Conservation (phyloP, 768 basidiomycete species). For the Lyophyllum shimeji region DNA sequence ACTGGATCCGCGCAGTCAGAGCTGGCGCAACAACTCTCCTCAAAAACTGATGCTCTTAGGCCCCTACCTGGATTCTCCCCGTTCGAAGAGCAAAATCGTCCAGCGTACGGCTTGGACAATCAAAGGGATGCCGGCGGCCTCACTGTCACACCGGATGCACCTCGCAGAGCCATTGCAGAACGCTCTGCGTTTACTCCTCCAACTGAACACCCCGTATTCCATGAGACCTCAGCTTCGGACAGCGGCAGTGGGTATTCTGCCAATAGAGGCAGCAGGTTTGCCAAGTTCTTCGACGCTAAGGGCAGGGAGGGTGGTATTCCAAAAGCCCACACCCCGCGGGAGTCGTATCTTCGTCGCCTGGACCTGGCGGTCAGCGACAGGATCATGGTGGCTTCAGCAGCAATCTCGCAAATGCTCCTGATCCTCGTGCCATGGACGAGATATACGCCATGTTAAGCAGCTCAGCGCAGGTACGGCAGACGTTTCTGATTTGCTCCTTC, state of each 20-base stretch:
- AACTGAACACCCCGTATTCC: slow-evolving; percentile 10
- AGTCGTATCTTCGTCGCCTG: slow-evolving; percentile 46
- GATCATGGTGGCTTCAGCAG: slow-evolving; percentile 38
- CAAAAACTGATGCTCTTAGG: slow-evolving; percentile 29
- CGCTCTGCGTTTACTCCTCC: slow-evolving; percentile 20
- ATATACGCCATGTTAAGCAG: slow-evolving; percentile 79
- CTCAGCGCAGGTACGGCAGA: slow-evolving; percentile 62
- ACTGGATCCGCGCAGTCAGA: slow-evolving; percentile 17
- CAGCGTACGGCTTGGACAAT: slow-evolving; percentile 23
- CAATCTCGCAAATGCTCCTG: slow-evolving; percentile 35
- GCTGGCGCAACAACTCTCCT: slow-evolving; percentile 15
- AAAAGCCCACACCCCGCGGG: slow-evolving; percentile 39
- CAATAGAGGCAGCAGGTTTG: slow-evolving; percentile 79
- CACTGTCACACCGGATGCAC: slow-evolving; percentile 7
- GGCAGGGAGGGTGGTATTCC: slow-evolving; percentile 40
- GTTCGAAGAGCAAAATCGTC: slow-evolving; percentile 50
- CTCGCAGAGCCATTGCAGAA: slow-evolving; percentile 15
- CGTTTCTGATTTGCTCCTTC: background rate
- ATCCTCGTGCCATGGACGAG: slow-evolving; percentile 72
- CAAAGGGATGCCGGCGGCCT: slow-evolving; percentile 16
- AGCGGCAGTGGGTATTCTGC: slow-evolving; percentile 46
- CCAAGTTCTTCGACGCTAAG: slow-evolving; percentile 86
- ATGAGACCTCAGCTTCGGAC: slow-evolving; percentile 19
- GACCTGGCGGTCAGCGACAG: slow-evolving; percentile 40
- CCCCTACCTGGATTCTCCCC: slow-evolving; percentile 48